phyloP scores from a whole-genome alignment of 176 grass and related monocot genomes.

The Aegilops bicornis region DNA sequence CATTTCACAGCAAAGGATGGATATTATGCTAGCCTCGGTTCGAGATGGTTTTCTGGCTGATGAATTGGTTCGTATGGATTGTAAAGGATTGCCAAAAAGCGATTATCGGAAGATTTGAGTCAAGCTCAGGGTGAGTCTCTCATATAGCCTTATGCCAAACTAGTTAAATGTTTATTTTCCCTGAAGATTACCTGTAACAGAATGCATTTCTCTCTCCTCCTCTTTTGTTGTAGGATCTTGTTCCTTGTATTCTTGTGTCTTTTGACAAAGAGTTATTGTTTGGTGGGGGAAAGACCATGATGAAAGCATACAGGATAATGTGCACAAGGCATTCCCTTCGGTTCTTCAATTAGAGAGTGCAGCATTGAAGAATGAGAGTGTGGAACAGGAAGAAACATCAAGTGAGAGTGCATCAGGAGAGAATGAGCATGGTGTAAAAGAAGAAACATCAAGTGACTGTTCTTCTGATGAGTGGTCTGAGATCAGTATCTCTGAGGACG shows the following conservation, averaged over 20 bases:
- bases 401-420: constrained; percentile 14
- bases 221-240: constrained; percentile 57
- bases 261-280: constrained; percentile 76
- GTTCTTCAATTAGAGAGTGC: constrained; percentile 29
- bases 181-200: background rate
- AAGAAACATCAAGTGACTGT: constrained; percentile 18
- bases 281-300: constrained; percentile 75
- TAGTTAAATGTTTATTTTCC: background rate
- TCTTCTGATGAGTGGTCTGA: constrained; percentile 34
- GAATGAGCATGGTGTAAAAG: constrained; percentile 20
- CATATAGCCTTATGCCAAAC: background rate
- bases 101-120: constrained; percentile 94
- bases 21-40: constrained; percentile 74
- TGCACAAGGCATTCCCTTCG: constrained; percentile 23
- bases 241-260: constrained; percentile 78
- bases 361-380: constrained; percentile 28
- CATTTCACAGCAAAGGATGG: constrained; percentile 79
- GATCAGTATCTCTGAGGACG: background rate
- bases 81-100: constrained; percentile 68
- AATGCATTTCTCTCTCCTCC: background rate
- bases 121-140: constrained; percentile 79
- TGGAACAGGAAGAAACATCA: constrained; percentile 18
- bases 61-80: constrained; percentile 79
- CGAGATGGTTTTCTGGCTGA: constrained; percentile 69
- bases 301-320: constrained; percentile 25